A percentile compares a stretch with the other conserved stretches of the same genome.
Evolutionary conservation across 805 yeast genomes (phyloP).

Genomic region (Yamadazyma tumulicola): DNA sequence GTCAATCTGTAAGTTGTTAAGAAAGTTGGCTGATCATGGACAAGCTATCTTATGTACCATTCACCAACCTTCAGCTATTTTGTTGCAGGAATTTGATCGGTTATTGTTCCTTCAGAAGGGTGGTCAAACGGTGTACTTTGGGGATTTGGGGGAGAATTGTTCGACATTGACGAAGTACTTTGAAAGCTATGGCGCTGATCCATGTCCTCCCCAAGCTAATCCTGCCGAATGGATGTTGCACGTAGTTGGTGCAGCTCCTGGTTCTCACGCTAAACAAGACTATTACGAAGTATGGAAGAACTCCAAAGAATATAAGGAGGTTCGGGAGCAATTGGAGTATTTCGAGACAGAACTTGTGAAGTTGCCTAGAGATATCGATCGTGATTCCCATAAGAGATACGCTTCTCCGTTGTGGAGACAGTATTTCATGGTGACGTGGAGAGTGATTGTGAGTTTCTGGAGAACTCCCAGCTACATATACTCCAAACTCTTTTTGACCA

Average conservation of each 20-base stretch:
- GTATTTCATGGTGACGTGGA: slow-evolving; percentile 28
- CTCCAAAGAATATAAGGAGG: slow-evolving; percentile 58
- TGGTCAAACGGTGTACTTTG: slow-evolving; percentile 78
- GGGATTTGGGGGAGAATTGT: slow-evolving; percentile 71
- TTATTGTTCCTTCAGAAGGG: slow-evolving; percentile 66
- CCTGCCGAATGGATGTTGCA: slow-evolving; percentile 84
- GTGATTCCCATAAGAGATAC: slow-evolving; percentile 27
- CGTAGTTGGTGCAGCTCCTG: slow-evolving; percentile 81
- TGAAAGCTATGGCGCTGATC: slow-evolving; percentile 64
- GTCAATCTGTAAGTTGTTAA: slow-evolving; percentile 39
- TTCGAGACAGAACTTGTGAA: slow-evolving; percentile 54
- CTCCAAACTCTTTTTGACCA: slow-evolving; percentile 57
- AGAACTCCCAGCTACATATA: slow-evolving; percentile 61
- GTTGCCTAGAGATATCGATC: slow-evolving; percentile 20
- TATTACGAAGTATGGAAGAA: slow-evolving; percentile 75
- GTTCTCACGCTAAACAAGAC: slow-evolving; percentile 68
- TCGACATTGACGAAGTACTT: slow-evolving; percentile 57
- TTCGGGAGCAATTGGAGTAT: slow-evolving; percentile 54
- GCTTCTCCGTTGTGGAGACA: slow-evolving; percentile 30
- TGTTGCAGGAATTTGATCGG: slow-evolving; percentile 76
- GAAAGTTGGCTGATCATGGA: slow-evolving; percentile 39
- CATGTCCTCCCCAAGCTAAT: slow-evolving; percentile 35
- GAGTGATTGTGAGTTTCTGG: slow-evolving; percentile 35
- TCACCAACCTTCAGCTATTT: slow-evolving; percentile 81
- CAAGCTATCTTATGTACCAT: slow-evolving; percentile 54